Base-by-base conservation (phyloP, 106 monocot species). In the Gastrodia elata region DNA sequence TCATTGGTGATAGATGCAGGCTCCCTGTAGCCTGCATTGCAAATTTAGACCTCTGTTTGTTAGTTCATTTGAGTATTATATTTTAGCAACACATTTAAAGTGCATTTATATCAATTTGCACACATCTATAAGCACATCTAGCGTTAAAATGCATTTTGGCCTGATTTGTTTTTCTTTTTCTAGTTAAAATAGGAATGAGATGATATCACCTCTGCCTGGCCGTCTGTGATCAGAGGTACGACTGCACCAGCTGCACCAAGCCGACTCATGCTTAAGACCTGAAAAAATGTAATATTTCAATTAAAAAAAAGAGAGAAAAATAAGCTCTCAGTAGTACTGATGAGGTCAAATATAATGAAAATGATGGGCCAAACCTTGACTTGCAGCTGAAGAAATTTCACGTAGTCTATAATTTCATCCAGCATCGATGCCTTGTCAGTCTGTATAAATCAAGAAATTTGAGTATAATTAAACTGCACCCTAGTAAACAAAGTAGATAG, bases 251-350 rank as follows among this genome's bases (percentile, higher is more conserved):
- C 80, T 71, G 89, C 87, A 49, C 89, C 89, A 30, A 89, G 56
- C 82, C 96, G 78, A 75, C 91, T 92, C 87, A 87, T 96, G 79
- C 92, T 92, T 34, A 92, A 78, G 46, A 96, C 87, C 96, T 91
- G 71, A 55, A 80, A 38, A 39, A 71, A 68, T 38, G n/a, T n/a
- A 64, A 44, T 44, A 44, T 3, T 44, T 15, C 43, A n/a, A 39
- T 68, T 8, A 39, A n/a, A 38, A 52, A 71, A 52, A 58, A 72
- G 65, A 40, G 49, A 72, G 65, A 40, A 40, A 61, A 38, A 26
- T 72, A 36, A 80, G 11, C 6, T 64, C 18, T 39, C 37, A 39
- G 30, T 8, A 71, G 38, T 52, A 34, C 11, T 40, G 20, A 40
- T 27, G 25, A 61, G 61, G 32, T 48, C 22, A 36, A 38, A 67